Conservation (phyloP, 225 moss, liverwort and hornwort genomes). For the Pleurozium schreberi region DNA sequence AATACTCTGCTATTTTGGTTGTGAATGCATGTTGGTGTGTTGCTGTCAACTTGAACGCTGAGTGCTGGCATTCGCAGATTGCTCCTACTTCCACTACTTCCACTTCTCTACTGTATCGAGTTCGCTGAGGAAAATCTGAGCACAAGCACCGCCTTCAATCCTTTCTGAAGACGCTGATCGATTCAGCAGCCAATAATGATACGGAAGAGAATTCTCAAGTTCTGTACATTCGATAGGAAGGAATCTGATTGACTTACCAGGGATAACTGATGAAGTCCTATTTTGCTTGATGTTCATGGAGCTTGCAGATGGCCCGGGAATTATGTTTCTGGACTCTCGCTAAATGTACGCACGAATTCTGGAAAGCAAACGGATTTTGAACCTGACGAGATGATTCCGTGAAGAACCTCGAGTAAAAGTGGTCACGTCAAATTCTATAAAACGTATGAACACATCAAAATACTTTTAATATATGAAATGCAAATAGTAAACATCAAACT, state of each 20-base stretch:
- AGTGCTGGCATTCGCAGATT: conserved; percentile 1
- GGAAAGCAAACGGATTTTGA: not conserved
- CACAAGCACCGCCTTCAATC: not conserved
- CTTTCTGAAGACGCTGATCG: not conserved
- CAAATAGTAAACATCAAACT: not conserved
- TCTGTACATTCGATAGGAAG: not conserved
- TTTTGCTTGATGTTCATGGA: conserved; percentile 3
- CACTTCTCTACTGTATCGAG: not conserved
- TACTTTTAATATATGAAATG: not conserved
- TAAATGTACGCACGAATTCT: not conserved
- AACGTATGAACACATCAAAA: not conserved
- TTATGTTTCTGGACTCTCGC: not conserved
- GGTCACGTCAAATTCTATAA: not conserved
- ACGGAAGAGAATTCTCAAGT: not conserved
- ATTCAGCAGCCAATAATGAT: not conserved
- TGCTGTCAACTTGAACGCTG: not conserved
- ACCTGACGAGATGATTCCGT: not conserved
- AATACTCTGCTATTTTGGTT: not conserved
- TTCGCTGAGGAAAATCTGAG: not conserved
- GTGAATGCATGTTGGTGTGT: not conserved
- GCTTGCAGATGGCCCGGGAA: not conserved
- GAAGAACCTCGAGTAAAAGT: not conserved
- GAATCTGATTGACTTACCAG: not conserved
- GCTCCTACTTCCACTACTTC: not conserved
- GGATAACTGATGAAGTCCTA: not conserved